These are phyloP conservation scores for Euclidium syriacum DNA, from an alignment of 345 rosid genomes.

Conservation along the genomic window DNA sequence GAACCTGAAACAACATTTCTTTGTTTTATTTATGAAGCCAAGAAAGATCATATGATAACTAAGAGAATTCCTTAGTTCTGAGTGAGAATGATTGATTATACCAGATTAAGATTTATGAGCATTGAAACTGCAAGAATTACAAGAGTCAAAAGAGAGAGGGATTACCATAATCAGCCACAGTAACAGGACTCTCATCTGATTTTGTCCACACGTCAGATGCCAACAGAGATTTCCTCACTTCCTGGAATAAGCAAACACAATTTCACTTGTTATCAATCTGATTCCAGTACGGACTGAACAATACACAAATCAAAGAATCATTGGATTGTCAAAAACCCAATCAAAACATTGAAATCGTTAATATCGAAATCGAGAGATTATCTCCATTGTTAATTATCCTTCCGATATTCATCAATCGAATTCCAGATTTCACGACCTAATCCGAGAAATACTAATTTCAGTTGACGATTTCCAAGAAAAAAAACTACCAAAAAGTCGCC, in stretches of 20 bases:
- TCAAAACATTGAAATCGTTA: background rate
- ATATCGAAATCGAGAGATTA: background rate
- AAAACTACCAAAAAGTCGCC: slow-evolving; percentile 4
- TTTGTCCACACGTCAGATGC: slow-evolving; percentile 77
- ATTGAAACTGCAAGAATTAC: background rate
- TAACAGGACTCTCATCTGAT: slow-evolving; percentile 81
- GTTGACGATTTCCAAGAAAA: slow-evolving; percentile 17
- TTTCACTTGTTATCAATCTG: slow-evolving; percentile 1
- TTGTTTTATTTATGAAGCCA: background rate
- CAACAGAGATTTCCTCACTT: slow-evolving; percentile 66
- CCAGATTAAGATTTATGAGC: background rate
- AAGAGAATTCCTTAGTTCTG: background rate
- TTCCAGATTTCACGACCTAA: slow-evolving; percentile 5
- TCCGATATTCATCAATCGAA: background rate
- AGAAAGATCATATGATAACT: background rate
- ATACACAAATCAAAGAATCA: background rate
- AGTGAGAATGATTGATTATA: background rate
- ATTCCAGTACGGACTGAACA: background rate
- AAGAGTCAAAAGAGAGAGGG: slow-evolving; percentile 1
- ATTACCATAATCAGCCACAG: slow-evolving; percentile 94
- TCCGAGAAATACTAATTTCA: background rate
- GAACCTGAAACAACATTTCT: slow-evolving; percentile 46
- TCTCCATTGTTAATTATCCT: background rate
- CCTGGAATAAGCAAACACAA: slow-evolving; percentile 36
- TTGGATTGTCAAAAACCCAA: background rate